Base-by-base conservation (phyloP, 108 stramenopile genomes). In the Discostella stelligeroides region DNA sequence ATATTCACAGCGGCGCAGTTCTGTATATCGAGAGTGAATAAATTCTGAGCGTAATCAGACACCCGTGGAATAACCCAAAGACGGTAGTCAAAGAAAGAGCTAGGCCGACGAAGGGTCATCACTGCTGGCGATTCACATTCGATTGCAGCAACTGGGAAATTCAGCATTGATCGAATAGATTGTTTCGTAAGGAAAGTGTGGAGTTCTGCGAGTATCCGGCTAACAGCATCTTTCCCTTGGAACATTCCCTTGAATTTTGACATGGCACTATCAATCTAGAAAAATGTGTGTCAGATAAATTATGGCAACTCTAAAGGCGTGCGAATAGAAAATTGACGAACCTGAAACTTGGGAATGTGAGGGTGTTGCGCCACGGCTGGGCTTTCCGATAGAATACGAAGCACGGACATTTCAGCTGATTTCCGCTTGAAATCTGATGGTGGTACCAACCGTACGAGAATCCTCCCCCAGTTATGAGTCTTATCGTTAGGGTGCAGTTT, bases 221-320 rank as follows among this genome's bases (percentile, higher is more conserved):
- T 92, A 7, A 96, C 91, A 11, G 96, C 91, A 75, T 98, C 96
- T 62, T 95, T 95, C 29, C 97, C 97, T 49, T 80, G 73, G 76
- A 98, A 94, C 83, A 97, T 94, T 41, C 96, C 89, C 84, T 95
- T 97, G 61, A 99, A 72, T 66, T 97, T 97, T 49, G 84, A 87
- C 88, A 95, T 95, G 38, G 92, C 94, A 60, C 84, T 88, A 49
- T 97, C 97, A 60, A 91, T 88, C n/a, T 49, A 18, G 18, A 47
- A 8, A 17, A 23, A 17, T 49, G 15, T 18, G 17, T 18, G 7
- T 23, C 7, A 49, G n/a, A 7, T 23, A 8, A 14, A 49, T 49
- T 49, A 7, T 17, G 48, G n/a, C n/a, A n/a, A n/a, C n/a, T n/a
- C n/a, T n/a, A 49, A 21, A 49, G 17, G 18, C n/a, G 46, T 47